A percentile compares a stretch with the other conserved stretches of the same genome.
Evolutionary conservation across 2,329 filamentous ascomycete genomes (phyloP).

Genomic region (Monosporascus cannonballus): DNA sequence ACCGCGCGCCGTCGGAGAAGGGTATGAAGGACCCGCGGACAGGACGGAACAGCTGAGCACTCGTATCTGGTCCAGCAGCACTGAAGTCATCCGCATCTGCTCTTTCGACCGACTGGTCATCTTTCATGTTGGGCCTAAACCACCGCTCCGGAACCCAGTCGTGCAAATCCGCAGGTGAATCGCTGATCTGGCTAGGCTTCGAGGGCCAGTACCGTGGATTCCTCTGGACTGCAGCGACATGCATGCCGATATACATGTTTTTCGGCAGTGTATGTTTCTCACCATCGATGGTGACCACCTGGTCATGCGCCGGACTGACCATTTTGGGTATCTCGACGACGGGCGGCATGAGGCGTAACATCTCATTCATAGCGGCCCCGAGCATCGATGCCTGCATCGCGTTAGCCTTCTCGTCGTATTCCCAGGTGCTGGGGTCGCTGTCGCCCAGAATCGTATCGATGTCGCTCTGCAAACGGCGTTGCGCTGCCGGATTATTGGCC

Average conservation of each 20-base stretch:
- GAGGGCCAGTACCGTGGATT: constrained; percentile 70
- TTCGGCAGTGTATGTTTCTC: constrained; percentile 35
- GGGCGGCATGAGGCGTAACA: constrained; percentile 65
- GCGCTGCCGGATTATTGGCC: constrained; percentile 57
- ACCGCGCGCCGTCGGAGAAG: constrained; percentile 51
- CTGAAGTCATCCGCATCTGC: constrained; percentile 47
- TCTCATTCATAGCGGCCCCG: constrained; percentile 73
- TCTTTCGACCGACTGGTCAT: constrained; percentile 24
- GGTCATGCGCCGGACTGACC: constrained; percentile 40
- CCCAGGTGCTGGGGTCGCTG: constrained; percentile 56
- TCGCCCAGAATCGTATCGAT: constrained; percentile 59
- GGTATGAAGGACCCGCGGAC: constrained; percentile 49
- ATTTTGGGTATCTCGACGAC: constrained; percentile 68
- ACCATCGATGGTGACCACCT: constrained; percentile 56
- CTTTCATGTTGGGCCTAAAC: constrained; percentile 30
- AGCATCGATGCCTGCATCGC: constrained; percentile 62
- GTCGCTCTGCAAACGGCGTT: constrained; percentile 62
- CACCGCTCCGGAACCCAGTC: constrained; percentile 57
- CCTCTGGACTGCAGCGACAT: constrained; percentile 51
- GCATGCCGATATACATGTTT: constrained; percentile 49
- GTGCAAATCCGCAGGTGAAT: constrained; percentile 38
- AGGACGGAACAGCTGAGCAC: constrained; percentile 53
- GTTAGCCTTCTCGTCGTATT: constrained; percentile 62
- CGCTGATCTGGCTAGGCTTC: constrained; percentile 18
- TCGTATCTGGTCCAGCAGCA: constrained; percentile 52